Evolutionary conservation across 352 stramenopile species (phyloP), one percentile per base, ranked within the genome.

Genomic region (Globisporangium nagaii): DNA sequence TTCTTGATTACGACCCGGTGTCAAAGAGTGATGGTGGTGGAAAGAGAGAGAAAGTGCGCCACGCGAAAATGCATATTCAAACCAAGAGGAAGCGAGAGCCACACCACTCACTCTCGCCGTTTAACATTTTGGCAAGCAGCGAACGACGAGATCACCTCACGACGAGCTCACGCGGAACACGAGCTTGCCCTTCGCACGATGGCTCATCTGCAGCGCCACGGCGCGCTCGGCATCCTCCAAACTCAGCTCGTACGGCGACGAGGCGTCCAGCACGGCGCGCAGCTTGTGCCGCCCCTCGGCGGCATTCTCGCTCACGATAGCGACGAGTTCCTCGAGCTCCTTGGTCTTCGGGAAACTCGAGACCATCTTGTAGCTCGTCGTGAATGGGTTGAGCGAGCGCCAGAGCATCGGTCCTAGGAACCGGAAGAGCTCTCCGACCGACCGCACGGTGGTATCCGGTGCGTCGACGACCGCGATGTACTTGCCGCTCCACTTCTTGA

Each of bases 111-210:
- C n/a, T n/a, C n/a, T n/a, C n/a, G n/a, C n/a, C n/a, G n/a, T n/a
- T n/a, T n/a, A n/a, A n/a, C n/a, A n/a, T n/a, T n/a, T n/a, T n/a
- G n/a, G n/a, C n/a, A n/a, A n/a, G n/a, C n/a, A n/a, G n/a, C n/a
- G n/a, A n/a, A n/a, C n/a, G n/a, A n/a, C n/a, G n/a, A n/a, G n/a
- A n/a, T n/a, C n/a, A n/a, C 30, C 30, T 34, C 30, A 22, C 9
- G 35, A 20, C 2, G 19, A 20, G 40, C 22, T 46, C 44, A 42
- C 46, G 13, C 46, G 31, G 28, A 57, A 57, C 11, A 96, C 79
- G 4, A 94, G 66, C 62, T 96, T 96, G 45, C 84, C 86, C 39
- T 92, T 77, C 22, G 72, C 68, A 53, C 86, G 79, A 17, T 82
- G 75, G 45, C 75, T 95, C 28, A 52, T 53, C 56, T 89, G 83